A percentile compares a stretch with the other conserved stretches of the same genome.
Conservation (phyloP, 1,139 yeast genomes). For the Chernovozyma sophiae-reginae region DNA sequence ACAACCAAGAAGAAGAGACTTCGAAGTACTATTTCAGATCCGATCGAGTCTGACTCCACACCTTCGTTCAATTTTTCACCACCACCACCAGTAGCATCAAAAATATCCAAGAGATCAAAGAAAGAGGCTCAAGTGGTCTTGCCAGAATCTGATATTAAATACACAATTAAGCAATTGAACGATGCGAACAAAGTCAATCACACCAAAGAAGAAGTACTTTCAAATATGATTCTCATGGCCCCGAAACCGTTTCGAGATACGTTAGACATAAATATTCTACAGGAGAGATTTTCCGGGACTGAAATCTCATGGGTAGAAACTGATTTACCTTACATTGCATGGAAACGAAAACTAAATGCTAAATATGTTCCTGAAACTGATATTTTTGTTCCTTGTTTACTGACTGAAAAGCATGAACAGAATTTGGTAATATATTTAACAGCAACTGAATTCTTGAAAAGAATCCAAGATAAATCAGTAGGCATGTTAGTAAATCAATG, state of each 20-base stretch:
- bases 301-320: conserved; percentile 1
- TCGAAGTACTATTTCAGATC: conserved; percentile 7
- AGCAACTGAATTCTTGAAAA: conserved; percentile 40
- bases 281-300: conserved; percentile 7
- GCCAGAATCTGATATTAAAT: not conserved
- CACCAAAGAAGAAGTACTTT: conserved; percentile 46
- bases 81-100: not conserved
- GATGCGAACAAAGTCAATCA: conserved; percentile 48
- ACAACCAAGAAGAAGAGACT: not conserved
- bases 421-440: conserved; percentile 41
- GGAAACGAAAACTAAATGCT: conserved; percentile 36
- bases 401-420: conserved; percentile 38
- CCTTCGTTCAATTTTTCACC: conserved; percentile 6
- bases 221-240: conserved; percentile 45
- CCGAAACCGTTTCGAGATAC: conserved; percentile 13
- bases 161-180: conserved; percentile 31
- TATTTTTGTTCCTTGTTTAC: conserved; percentile 50
- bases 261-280: conserved; percentile 14
- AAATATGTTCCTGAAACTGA: conserved; percentile 43
- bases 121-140: not conserved
- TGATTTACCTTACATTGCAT: conserved; percentile 27
- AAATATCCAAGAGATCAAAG: not conserved
- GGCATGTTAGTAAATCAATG: conserved; percentile 12
- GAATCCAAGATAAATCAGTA: conserved; percentile 25
- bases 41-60: conserved; percentile 8